Percentiles rank a stretch among this genome's conserved stretches.
phyloP scores from a whole-genome alignment of 179 eudicot species.

The Patellifolia procumbens region DNA sequence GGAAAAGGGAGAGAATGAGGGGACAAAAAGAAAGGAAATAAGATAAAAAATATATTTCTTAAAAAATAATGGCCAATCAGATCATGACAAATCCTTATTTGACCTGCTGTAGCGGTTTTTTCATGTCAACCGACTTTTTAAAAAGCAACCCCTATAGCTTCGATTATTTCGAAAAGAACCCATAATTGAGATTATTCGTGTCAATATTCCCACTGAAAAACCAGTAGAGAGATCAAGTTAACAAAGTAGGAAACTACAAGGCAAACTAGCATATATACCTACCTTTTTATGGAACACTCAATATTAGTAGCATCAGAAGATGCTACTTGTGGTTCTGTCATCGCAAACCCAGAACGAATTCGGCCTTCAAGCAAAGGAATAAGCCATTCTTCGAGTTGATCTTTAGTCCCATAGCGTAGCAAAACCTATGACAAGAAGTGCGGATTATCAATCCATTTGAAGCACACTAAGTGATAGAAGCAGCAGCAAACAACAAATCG shows the following conservation, averaged over 20 bases:
- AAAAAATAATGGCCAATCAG: no score
- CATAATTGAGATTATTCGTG: no score
- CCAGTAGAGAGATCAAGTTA: not conserved
- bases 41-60: no score
- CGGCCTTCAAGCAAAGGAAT: slow-evolving; percentile 87
- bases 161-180: no score
- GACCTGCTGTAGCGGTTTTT: no score
- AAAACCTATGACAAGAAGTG: slow-evolving; percentile 53
- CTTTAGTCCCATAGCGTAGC: slow-evolving; percentile 86
- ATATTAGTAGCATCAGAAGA: slow-evolving; percentile 98
- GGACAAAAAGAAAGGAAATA: no score
- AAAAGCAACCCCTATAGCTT: no score
- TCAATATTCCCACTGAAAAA: not conserved
- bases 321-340: slow-evolving; percentile 99
- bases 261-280: slow-evolving; percentile 18
- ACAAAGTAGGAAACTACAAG: not conserved
- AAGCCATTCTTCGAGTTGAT: slow-evolving; percentile 86
- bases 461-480: not conserved
- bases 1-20: no score
- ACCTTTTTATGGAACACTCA: slow-evolving; percentile 93
- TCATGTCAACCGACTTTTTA: no score
- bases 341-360: slow-evolving; percentile 96
- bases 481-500: not conserved
- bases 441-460: not conserved
- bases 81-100: no score